Evolutionary conservation across 1,284 basidiomycete species (phyloP), one percentile per base, ranked within the genome.

Genomic region (Cryptococcus sp.): DNA sequence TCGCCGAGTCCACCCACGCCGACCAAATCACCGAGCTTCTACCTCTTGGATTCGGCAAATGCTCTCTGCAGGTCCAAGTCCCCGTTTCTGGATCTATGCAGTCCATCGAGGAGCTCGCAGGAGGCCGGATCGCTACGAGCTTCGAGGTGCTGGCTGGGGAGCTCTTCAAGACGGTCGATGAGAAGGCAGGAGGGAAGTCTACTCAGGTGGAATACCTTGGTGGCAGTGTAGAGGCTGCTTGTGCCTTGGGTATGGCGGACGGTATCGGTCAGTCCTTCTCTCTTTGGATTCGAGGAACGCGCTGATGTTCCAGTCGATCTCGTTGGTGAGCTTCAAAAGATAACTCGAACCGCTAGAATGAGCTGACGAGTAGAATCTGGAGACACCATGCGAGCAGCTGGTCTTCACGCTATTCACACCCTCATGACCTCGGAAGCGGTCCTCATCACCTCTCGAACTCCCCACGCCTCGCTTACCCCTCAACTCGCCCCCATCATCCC

Each of bases 311-410:
- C 35, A 90, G 89, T 93, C 46, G 90, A 93, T 73, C 84, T 94
- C 49, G 91, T 93, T 49, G 89, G 88, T 87, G 62, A 63, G 85
- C 78, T 11, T 7, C 12, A 16, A n/a, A 19, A 21, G 28, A 16
- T 37, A 28, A 4, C 24, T 22, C n/a, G 39, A n/a, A 16, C 28
- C 19, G 10, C n/a, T 18, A 42, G n/a, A 16, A 25, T 19, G 5
- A 28, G 33, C 11, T 48, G 33, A 31, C 45, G 21, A 40, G 10
- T 33, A 90, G 94, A 98, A 74, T 95, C 90, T n/a, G 94, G 94
- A 25, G 95, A 98, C 65, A 99, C 94, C 2, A 99, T 99, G 95
- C 89, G 94, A 36, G 95, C 94, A 22, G 94, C 93, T 2, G 94
- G 94, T 41, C 78, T 99, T 47, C 87, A 89, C 72, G 83, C 92